phyloP scores from a whole-genome alignment of 2,329 filamentous ascomycete genomes.

The Hymenoscyphus albidus region DNA sequence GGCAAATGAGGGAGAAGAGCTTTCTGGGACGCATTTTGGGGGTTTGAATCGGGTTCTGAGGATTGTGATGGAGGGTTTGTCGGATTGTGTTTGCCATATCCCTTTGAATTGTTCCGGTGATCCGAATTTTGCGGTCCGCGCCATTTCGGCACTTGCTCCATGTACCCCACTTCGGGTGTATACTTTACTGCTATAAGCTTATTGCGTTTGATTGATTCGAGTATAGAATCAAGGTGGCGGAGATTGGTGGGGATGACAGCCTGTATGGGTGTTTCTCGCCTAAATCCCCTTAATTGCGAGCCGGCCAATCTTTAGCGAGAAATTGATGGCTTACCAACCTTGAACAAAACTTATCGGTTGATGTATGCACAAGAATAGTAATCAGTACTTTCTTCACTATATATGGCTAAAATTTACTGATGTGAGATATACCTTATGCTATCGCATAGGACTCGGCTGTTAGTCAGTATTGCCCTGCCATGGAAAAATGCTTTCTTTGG shows the following conservation, averaged over 20 bases:
- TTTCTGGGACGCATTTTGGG: slow-evolving; percentile 6
- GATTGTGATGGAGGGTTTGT: background rate
- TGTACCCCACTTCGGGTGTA: background rate
- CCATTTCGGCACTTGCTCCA: background rate
- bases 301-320: background rate
- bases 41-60: background rate
- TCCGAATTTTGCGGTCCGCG: background rate
- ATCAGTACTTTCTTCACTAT: too few species aligned
- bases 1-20: slow-evolving; percentile 3
- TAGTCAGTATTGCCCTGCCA: too few species aligned
- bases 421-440: too few species aligned
- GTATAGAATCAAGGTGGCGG: background rate
- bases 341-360: background rate
- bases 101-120: background rate
- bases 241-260: slow-evolving; percentile 1
- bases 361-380: background rate
- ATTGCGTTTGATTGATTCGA: background rate
- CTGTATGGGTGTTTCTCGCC: background rate
- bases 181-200: background rate
- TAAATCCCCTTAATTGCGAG: background rate
- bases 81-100: background rate
- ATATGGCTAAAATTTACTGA: too few species aligned
- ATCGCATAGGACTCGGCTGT: too few species aligned
- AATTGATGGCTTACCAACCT: background rate
- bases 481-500: background rate